Base-by-base conservation (phyloP, 2,329 filamentous ascomycete genomes). In the Ophiostoma australiae region DNA sequence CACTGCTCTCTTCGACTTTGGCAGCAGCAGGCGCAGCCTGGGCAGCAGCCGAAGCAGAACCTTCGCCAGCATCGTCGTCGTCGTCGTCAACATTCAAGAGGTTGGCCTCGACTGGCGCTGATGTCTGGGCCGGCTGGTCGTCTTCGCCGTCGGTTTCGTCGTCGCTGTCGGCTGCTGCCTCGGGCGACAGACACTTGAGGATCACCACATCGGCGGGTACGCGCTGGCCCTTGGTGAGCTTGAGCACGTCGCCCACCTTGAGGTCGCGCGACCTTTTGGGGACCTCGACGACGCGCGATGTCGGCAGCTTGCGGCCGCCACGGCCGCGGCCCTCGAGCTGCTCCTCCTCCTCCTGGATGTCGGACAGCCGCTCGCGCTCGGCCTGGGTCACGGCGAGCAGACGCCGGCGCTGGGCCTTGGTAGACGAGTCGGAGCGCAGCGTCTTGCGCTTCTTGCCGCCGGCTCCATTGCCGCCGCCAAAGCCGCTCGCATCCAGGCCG, bases 171-270 rank as follows among this genome's bases (percentile, higher is more conserved):
- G 13, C 8, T 13, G 37, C 65, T 23, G 65, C 8, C 4, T 74
- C 80, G 48, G 77, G 77, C 4, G 76, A 77, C 61, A 77, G 74
- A 75, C 92, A 97, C 80, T 97, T 95, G 69, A 99, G 78, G 70
- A 99, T 93, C 33, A 98, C 88, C 67, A 99, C 92, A 80, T 99
- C 95, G 23, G 95, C 94, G 10, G 95, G 95, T 31, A 99, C 90
- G 75, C 95, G 89, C 78, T 97, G 93, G 72, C 97, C 93, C 79
- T 97, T 98, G 75, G 87, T 87, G 37, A 99, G 85, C 78, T 96
- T 97, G 72, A 99, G 82, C n/a, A 99, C 91, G 80, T 99, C 95
- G 33, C 95, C 96, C 66, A 99, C 94, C 78, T 91, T 95, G 69
- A 99, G 83, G 77, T 97, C 94, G 72, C 90, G 89, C 5, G 95